Conservation (phyloP, 2,329 filamentous ascomycete genomes). For the Elsinoe perseae region DNA sequence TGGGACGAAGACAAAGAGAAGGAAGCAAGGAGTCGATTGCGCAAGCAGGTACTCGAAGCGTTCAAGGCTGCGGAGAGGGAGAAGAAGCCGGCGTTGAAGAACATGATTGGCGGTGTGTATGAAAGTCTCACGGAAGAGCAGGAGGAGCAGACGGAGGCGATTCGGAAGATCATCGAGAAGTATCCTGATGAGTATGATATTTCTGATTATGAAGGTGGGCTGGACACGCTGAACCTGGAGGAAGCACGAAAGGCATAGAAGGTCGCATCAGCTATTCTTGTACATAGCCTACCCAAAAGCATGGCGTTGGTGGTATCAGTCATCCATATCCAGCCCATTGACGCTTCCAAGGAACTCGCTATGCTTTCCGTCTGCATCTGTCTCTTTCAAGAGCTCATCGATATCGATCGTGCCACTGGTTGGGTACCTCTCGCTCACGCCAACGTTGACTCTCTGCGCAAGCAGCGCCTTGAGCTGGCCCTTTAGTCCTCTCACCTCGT, state of each 20-base stretch:
- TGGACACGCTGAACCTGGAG: constrained; percentile 48
- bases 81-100: constrained; percentile 64
- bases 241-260: constrained; percentile 13
- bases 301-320: constrained; percentile 15
- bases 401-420: constrained; percentile 80
- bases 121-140: constrained; percentile 76
- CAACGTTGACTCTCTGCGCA: constrained; percentile 68
- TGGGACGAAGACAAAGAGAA: constrained; percentile 85
- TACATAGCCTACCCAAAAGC: constrained; percentile 4
- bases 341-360: constrained; percentile 58
- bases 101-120: constrained; percentile 83
- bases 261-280: neutral
- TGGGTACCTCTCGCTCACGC: constrained; percentile 80
- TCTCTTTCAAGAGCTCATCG: constrained; percentile 53
- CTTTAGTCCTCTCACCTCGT: constrained; percentile 60
- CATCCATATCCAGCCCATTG: constrained; percentile 38
- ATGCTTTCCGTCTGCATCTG: constrained; percentile 42
- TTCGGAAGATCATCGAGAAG: constrained; percentile 68
- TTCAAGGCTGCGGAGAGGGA: constrained; percentile 77
- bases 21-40: constrained; percentile 54
- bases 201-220: constrained; percentile 64
- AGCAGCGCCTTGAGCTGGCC: constrained; percentile 67
- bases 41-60: constrained; percentile 71
- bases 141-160: constrained; percentile 63
- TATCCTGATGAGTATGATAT: constrained; percentile 94